Evolutionary conservation across 805 yeast species (phyloP).

Genomic region (Candida pini): DNA sequence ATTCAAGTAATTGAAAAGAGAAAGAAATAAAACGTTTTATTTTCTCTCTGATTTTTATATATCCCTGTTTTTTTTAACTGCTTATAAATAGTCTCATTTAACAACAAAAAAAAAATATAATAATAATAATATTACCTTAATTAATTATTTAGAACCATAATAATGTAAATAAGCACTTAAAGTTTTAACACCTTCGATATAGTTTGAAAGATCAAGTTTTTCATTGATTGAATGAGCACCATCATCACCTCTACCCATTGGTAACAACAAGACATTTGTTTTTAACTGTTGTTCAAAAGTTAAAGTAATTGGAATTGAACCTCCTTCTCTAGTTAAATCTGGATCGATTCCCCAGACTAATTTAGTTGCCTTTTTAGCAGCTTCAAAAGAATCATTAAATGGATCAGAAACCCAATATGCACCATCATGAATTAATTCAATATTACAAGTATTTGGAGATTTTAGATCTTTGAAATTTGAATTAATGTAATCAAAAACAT

Average conservation of each 20-base stretch:
- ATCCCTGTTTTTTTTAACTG: too few species aligned
- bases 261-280: conserved; percentile 81
- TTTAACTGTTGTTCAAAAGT: conserved; percentile 86
- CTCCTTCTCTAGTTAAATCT: conserved; percentile 98
- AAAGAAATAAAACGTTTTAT: too few species aligned
- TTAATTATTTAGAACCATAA: conserved; percentile 39
- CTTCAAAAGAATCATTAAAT: conserved; percentile 83
- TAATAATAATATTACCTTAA: too few species aligned
- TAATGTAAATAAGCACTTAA: conserved; percentile 91
- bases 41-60: too few species aligned
- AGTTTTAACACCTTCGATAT: conserved; percentile 89
- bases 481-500: conserved; percentile 68
- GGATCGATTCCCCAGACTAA: conserved; percentile 94
- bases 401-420: conserved; percentile 96
- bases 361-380: conserved; percentile 92
- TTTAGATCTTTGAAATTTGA: conserved; percentile 58
- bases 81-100: too few species aligned
- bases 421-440: conserved; percentile 89
- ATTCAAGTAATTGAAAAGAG: too few species aligned
- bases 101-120: too few species aligned
- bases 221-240: conserved; percentile 99
- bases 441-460: conserved; percentile 70
- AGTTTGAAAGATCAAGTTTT: conserved; percentile 83
- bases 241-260: conserved; percentile 99
- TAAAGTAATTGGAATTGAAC: conserved; percentile 94